Base-by-base conservation (phyloP, 2,329 filamentous ascomycete species). In the Phialophora macrospora region DNA sequence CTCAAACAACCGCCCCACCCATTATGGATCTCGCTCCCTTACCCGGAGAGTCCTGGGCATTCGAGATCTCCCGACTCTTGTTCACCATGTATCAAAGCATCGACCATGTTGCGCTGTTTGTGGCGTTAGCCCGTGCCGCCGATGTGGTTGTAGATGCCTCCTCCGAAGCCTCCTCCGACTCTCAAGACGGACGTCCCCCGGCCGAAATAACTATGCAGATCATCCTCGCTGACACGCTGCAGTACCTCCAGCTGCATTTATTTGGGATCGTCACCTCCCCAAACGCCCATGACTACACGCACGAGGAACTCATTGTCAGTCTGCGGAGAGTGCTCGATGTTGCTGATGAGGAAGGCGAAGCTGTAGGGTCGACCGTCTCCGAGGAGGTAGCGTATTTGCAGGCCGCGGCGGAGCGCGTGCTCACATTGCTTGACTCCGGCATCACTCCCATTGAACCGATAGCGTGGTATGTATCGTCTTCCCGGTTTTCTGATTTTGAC, bases 221-320 rank as follows among this genome's bases (percentile, higher is more conserved):
- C 28, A 32, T 62, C 8, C 51, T 62, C 14, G 60, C 5, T 3
- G 60, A 46, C 34, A 22, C 60, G 14, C 26, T 62, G 60, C 60
- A 62, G 28, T 62, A 55, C 14, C 49, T 62, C 11, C 60, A 62
- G 26, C 17, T 55, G 1, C 22, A 12, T 5, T 3, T 9, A 7
- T 30, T 62, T 2, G 49, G 60, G 32, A 5, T 5, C 34, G 4
- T 62, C 60, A 32, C 12, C 34, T 32, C 49, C 9, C 17, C 1
- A 5, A 4, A 34, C 14, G 60, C 38, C n/a, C 34, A 32, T 14
- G 24, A 30, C 5, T 62, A 62, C 4, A 55, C 60, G 9, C 9
- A 26, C 4, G 49, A 24, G 7, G 60, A 48, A 48, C 60, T 62
- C 32, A 9, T 55, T n/a, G 26, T 32, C 20, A 44, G 7, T 24